Conservation (phyloP, 2,329 filamentous ascomycete species). For the Escovopsis sp. region DNA sequence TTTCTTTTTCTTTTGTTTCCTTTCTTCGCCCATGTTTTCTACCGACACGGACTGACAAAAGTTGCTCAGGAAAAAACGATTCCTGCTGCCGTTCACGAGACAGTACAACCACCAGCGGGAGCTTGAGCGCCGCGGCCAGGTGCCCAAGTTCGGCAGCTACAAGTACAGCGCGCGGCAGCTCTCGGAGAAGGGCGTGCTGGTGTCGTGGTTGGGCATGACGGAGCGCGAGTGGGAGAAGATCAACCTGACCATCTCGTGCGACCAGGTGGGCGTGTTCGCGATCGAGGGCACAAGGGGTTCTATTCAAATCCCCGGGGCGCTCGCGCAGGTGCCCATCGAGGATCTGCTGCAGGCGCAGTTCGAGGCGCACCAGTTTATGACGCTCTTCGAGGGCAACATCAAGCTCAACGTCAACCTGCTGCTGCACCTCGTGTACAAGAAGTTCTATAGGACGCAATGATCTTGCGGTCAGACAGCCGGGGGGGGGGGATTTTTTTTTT, state of each 20-base stretch:
- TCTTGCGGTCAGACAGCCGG: not conserved
- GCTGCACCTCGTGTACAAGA: conserved; percentile 94
- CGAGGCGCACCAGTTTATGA: conserved; percentile 92
- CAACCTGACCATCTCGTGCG: conserved; percentile 86
- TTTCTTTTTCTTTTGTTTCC: not conserved
- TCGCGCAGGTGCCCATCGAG: conserved; percentile 76
- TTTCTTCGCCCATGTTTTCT: not conserved
- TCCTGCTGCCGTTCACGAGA: conserved; percentile 91
- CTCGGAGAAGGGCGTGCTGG: conserved; percentile 83
- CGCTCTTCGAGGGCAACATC: conserved; percentile 72
- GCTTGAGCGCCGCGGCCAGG: conserved; percentile 77
- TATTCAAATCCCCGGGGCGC: conserved; percentile 92
- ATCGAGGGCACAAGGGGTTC: conserved; percentile 82
- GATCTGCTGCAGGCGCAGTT: conserved; percentile 94
- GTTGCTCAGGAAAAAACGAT: conserved; percentile 64
- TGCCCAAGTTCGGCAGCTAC: conserved; percentile 94
- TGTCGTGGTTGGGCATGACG: conserved; percentile 74
- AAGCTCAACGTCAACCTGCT: conserved; percentile 93
- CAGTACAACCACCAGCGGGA: conserved; percentile 98
- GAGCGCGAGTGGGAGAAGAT: conserved; percentile 81
- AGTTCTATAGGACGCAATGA: conserved; percentile 74
- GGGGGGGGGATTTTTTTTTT: not conserved
- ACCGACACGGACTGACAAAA: not conserved
- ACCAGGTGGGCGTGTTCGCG: conserved; percentile 86
- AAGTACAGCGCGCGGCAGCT: conserved; percentile 89